Evolutionary conservation across 768 basidiomycete species (phyloP), one percentile per base, ranked within the genome.

Genomic region (Boletellus ananiceps): DNA sequence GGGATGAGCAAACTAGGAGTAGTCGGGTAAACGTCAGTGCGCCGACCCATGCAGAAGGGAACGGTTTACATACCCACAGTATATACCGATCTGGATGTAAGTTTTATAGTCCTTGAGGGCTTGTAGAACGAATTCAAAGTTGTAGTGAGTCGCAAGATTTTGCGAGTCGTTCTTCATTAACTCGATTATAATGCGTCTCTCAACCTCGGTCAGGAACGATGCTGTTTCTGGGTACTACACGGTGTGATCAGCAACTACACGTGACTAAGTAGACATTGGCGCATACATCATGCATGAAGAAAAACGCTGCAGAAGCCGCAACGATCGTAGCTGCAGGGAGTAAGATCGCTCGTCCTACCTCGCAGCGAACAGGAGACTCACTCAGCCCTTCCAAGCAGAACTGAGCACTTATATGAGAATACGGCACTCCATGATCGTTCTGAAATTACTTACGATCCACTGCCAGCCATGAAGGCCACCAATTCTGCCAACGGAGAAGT

Each of bases 211-310:
- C 49, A 83, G 63, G 66, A 82, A 84, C 19, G 64, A 70, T 11
- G 81, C 81, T 1, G 81, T 83, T 54, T 77, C 75, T 21, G 81
- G 80, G 61, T 77, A 82, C 77, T 79, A 50, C 2, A 19, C 13
- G 1, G 21, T 15, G 23, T 6, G 6, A 34, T 58, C 8, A 49
- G 46, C 14, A 41, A 27, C 14, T 19, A 8, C 25, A 37, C 8
- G 15, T 3, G 34, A 21, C 14, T 0, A 4, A n/a, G 31, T 21
- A 40, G 46, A 47, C 11, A 36, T 34, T 23, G 5, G 12, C 12
- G 36, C 74, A 35, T 46, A 77, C 77, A 60, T 82, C 80, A 50
- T 81, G 65, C 68, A 83, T 76, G 61, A 72, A 71, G 60, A 77
- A 82, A 59, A 71, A 81, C 25, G 66, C 53, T 4, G 5, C 25